Evolutionary conservation across 352 stramenopile species (phyloP).

Genomic region (Phytophthora litchii): DNA sequence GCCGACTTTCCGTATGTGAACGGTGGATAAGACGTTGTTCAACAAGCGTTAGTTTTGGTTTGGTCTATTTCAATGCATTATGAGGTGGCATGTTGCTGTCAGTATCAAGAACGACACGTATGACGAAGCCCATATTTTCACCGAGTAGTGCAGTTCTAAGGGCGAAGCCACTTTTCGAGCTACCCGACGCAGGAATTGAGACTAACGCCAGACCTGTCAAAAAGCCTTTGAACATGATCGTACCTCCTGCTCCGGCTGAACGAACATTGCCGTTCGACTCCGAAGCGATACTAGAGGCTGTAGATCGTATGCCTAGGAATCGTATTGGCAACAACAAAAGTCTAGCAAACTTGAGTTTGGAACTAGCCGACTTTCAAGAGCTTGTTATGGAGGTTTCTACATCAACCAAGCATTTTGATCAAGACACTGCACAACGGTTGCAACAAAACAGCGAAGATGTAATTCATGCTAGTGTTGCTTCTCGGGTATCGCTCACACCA

Average conservation of each 20-base stretch:
- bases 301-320: constrained; percentile 1
- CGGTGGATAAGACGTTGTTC: not conserved
- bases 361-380: constrained; percentile 27
- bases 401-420: not conserved
- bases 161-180: constrained; percentile 46
- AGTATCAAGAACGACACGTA: constrained; percentile 17
- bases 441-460: not conserved
- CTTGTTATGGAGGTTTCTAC: constrained; percentile 2
- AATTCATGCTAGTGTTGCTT: not conserved
- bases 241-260: not conserved
- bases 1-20: constrained; percentile 46
- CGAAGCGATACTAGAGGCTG: constrained; percentile 20
- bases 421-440: constrained; percentile 1
- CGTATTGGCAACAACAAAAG: not conserved
- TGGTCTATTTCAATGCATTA: constrained; percentile 30
- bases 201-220: constrained; percentile 1
- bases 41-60: constrained; percentile 11
- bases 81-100: constrained; percentile 2
- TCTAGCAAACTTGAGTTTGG: constrained; percentile 13
- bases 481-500: not conserved
- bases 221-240: constrained; percentile 1
- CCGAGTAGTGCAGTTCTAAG: constrained; percentile 32
- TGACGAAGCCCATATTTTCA: constrained; percentile 24
- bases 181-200: constrained; percentile 24
- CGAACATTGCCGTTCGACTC: constrained; percentile 23